Base-by-base conservation (phyloP, 768 basidiomycete genomes). In the Sporobolomyces pararoseus region DNA sequence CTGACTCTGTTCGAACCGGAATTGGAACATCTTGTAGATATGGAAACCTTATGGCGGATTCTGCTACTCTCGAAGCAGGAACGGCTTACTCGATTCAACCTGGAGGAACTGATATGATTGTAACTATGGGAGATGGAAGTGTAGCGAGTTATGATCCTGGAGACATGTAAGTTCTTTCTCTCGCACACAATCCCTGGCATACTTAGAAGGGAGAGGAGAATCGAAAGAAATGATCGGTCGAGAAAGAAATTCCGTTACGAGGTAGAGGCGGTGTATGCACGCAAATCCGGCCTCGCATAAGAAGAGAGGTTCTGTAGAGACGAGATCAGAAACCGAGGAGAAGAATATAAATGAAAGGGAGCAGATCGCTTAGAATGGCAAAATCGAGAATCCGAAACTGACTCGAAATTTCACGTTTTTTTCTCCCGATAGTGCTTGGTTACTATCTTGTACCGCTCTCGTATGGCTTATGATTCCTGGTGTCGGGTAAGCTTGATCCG, bases 401-500 rank as follows among this genome's bases (percentile, higher is more conserved):
- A n/a, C n/a, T n/a, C n/a, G n/a, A n/a, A n/a, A n/a, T n/a, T n/a
- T n/a, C n/a, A n/a, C n/a, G n/a, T n/a, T n/a, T n/a, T 7, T 57
- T 37, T 57, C 34, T 10, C 10, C 3, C 7, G 9, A 23, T 62
- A 67, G 68, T 54, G 84, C 86, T 9, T 88, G 87, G 88, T 81
- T 86, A 49, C 81, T 93, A 63, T 79, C 85, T 5, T 85, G 86
- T 32, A 91, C 85, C 23, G 92, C 90, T 3, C 55, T 75, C 32
- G 75, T 75, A 1, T 75, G 68, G 83, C 82, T 90, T 71, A 90
- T 91, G 89, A 85, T 90, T 77, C 88, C 88, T 14, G 89, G 88
- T 55, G 86, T 93, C 54, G 89, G 90, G 53, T 89, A 85, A 80
- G 91, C 90, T 81, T 13, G 46, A n/a, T 27, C 44, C 29, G 19